Base-by-base conservation (phyloP, 441 rosid genomes). In the Aleurites moluccanus region DNA sequence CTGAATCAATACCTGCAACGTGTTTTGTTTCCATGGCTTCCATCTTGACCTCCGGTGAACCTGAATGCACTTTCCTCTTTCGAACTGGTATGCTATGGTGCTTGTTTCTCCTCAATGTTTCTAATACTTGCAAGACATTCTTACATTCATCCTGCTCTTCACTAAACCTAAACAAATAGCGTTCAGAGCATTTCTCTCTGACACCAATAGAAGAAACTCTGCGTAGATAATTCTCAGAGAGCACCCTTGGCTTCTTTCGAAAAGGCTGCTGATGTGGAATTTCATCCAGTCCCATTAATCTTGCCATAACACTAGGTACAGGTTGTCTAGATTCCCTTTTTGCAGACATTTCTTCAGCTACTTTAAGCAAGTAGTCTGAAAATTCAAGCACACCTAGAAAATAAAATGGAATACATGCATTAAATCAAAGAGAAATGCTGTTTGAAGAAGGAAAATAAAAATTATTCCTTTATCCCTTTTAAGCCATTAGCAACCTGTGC, bases 231-330 rank as follows among this genome's bases (percentile, higher is more conserved):
- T 83, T 84, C 77, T 89, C 88, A 27, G 91, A 89, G n/a, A 88
- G 86, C 67, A 89, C 91, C 72, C 90, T 86, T 66, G 82, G 84
- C 67, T 55, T 84, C 79, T 81, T 87, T 78, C 69, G 79, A 63
- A 70, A 75, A 69, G 89, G 81, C 63, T 78, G 88, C 80, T 75
- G 84, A 52, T 83, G 73, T 65, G 77, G 84, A 73, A 81, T 75
- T 74, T 88, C 97, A 82, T 89, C 89, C 60, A 86, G 87, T 66
- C 93, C 92, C 96, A 91, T 85, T 73, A 92, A 81, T 83, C 82
- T 91, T 44, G 91, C 91, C 75, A 91, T 71, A 69, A 89, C 89
- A 55, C 94, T 86, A 0, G 84, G 85, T 42, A 80, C 76, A 52
- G 77, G 73, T 21, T 78, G 78, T 72, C 74, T 80, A 66, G 81